Base-by-base conservation (phyloP, 371 early-diverging fungal genomes). In the Hamiltosporidium magnivora region DNA sequence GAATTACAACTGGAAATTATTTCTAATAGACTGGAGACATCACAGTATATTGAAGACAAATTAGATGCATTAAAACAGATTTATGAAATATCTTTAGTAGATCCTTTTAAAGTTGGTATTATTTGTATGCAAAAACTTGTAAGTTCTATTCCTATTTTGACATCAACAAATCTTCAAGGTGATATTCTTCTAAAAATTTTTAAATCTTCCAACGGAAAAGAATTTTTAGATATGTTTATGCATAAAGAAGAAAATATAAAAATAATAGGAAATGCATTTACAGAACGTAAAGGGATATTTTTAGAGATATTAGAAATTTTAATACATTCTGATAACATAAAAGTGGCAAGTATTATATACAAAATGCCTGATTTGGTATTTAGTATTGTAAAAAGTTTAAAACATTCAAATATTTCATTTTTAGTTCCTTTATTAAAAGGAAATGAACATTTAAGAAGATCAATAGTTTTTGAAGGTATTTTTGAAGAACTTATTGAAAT, bases 151-250 rank as follows among this genome's bases (percentile, higher is more conserved):
- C 25, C 25, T 25, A 25, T 25, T 25, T 4, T 54, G 25, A 14
- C 6, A 9, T 9, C 14, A 12, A 54, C 4, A 54, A 54, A 14
- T n/a, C 9, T 14, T 9, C 54, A 54, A 54, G 6, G 3, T 25
- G 3, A 54, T n/a, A 54, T 46, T 46, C 46, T 46, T 11, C 3
- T 6, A 6, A 46, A 46, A 6, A 54, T 54, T n/a, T 9, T n/a
- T n/a, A 4, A n/a, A 54, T 54, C 36, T 4, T 3, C 6, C 3
- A 3, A 54, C 14, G 36, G 36, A 9, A 25, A 54, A 9, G 54
- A 54, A 54, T 54, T 54, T 54, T n/a, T 54, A 54, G 54, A 54
- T 3, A 54, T 54, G 3, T 54, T 54, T 54, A 9, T 54, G 9
- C 9, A 54, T 9, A 25, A 54, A 3, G 3, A 3, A 25, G 3